Evolutionary conservation across 495 filamentous ascomycete species (phyloP), one percentile per base, ranked within the genome.

Genomic region (Tuber indicum): DNA sequence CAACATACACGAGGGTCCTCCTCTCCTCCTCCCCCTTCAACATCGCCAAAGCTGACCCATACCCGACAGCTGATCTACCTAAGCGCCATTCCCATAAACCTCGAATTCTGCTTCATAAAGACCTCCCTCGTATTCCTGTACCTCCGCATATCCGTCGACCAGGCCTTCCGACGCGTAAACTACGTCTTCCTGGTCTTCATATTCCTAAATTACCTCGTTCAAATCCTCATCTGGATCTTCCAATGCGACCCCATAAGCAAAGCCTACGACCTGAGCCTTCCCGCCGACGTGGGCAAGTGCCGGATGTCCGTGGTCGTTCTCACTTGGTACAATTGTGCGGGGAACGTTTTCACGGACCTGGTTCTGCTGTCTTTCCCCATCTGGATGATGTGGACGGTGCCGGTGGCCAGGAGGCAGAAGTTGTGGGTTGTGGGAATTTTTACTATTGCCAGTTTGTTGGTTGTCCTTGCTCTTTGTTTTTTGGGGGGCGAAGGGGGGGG

Each of bases 71-170:
- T 66, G 32, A 66, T 66, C 58, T 66, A 66, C 12, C 26, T 66
- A 16, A 17, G 12, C 12, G 26, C 17, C n/a, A 66, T 66, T 14
- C 58, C 58, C 58, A 32, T 17, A 66, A 66, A 66, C 58, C n/a
- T 66, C 58, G 58, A 66, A 7, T 66, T 66, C 26, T 66, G 58
- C 58, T 32, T 66, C 3, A 32, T 32, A 26, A 66, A 66, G 14
- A 3, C 58, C 58, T 66, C 58, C 26, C n/a, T 66, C 3, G 0
- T 66, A 16, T 36, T 66, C 58, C 26, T 66, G 10, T 66, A 66
- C 58, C 58, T 66, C 58, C 58, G 58, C 26, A 66, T 66, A 66
- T 66, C 58, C 3, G 58, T 66, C n/a, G 58, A 66, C 58, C 58
- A 66, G 12, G 58, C 58, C 14, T 66, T 66, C 58, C 58, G 58